phyloP scores from a whole-genome alignment of 148 eudicot species.

The Silene uniflora region DNA sequence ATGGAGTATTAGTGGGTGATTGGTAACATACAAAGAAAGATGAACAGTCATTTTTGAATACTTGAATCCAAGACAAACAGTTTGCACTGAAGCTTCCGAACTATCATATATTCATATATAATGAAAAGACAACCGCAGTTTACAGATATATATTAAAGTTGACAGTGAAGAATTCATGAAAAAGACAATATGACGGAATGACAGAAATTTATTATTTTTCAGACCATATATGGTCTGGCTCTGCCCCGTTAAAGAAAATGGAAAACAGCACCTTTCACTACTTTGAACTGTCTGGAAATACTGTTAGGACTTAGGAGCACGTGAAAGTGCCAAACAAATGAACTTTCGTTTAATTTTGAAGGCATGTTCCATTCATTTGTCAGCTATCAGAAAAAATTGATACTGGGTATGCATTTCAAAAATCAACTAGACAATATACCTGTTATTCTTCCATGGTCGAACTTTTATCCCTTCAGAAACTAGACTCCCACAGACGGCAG shows the following conservation, averaged over 20 bases:
- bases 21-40: background rate
- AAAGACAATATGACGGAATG: background rate
- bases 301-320: background rate
- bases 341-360: background rate
- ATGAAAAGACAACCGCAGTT: no score
- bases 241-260: background rate
- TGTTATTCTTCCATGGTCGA: conserved; percentile 87
- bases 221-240: background rate
- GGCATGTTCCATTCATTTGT: background rate
- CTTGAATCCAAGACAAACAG: conserved; percentile 4
- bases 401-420: background rate
- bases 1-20: background rate
- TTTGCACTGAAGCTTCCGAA: background rate
- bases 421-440: conserved; percentile 34
- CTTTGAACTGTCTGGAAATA: background rate
- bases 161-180: background rate
- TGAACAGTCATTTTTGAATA: background rate
- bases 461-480: conserved; percentile 96
- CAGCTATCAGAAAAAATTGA: background rate
- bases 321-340: background rate
- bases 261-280: background rate
- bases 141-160: background rate
- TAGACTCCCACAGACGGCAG: conserved; percentile 88
- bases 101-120: no score
- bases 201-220: background rate